Percentiles rank a stretch among this genome's conserved stretches.
phyloP scores from a whole-genome alignment of 441 rosid genomes.

The Pelargonium myrrhifolium region DNA sequence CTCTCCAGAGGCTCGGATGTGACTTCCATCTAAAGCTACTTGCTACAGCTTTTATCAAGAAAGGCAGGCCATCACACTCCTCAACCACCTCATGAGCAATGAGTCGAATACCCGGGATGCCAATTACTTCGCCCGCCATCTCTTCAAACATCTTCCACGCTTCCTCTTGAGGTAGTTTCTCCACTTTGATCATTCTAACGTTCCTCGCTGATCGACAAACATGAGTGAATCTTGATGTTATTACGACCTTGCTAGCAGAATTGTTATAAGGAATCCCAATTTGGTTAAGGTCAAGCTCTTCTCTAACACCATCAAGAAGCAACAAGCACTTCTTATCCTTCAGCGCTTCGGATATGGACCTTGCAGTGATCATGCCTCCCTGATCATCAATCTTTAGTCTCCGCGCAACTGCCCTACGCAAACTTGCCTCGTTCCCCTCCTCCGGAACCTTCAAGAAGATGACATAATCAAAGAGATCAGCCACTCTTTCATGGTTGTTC shows the following conservation, averaged over 20 bases:
- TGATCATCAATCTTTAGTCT: not conserved
- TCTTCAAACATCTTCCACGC: not conserved
- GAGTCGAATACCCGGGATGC: not conserved
- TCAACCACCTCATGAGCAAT: not conserved
- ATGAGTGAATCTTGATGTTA: not conserved
- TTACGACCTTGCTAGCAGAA: not conserved
- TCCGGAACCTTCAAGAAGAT: not conserved
- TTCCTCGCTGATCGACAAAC: not conserved
- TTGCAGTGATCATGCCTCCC: not conserved
- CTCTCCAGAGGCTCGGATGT: not conserved
- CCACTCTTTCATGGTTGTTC: not conserved
- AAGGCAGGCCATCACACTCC: not conserved
- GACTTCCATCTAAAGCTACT: not conserved
- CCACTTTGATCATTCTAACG: not conserved
- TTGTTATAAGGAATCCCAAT: not conserved
- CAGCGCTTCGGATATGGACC: not conserved
- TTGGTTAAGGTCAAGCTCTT: not conserved
- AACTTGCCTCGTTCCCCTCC: not conserved
- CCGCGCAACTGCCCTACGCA: not conserved
- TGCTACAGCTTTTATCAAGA: not conserved
- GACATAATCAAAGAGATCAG: not conserved
- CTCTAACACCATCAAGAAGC: not conserved
- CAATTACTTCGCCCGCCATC: not conserved
- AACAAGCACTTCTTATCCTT: not conserved
- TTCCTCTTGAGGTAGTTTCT: not conserved